A percentile compares a stretch with the other conserved stretches of the same genome.
Evolutionary conservation across 2,329 filamentous ascomycete genomes (phyloP).

Genomic region (Pseudohalonectria lignicola): DNA sequence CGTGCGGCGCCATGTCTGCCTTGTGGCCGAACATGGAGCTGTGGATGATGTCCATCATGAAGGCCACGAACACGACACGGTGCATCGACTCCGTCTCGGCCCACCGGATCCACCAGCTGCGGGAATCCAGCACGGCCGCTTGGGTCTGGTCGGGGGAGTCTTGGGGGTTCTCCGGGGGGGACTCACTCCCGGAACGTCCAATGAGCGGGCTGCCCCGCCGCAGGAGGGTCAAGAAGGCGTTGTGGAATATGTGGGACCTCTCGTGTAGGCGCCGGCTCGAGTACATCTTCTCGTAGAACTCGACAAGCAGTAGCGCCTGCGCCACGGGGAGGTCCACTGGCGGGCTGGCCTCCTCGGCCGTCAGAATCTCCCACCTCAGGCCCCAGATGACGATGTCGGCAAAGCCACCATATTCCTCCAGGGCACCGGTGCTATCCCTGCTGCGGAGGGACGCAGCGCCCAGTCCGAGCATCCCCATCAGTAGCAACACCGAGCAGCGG

Average conservation of each 20-base stretch:
- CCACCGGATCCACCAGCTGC: conserved; percentile 72
- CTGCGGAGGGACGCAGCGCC: conserved; percentile 71
- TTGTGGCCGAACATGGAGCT: conserved; percentile 88
- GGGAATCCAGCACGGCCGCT: conserved; percentile 24
- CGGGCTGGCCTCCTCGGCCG: conserved; percentile 69
- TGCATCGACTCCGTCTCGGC: conserved; percentile 81
- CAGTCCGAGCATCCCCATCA: conserved; percentile 75
- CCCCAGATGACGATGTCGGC: conserved; percentile 55
- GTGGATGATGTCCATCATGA: conserved; percentile 81
- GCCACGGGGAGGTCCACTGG: conserved; percentile 84
- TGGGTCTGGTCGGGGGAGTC: conserved; percentile 28
- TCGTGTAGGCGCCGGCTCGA: conserved; percentile 75
- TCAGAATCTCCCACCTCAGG: conserved; percentile 75
- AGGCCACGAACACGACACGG: conserved; percentile 77
- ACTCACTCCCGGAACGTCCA: conserved; percentile 67
- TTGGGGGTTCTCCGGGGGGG: conserved; percentile 56
- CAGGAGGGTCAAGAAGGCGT: conserved; percentile 75
- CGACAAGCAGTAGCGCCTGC: conserved; percentile 70
- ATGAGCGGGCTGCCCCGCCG: conserved; percentile 78
- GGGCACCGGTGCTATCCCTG: conserved; percentile 40
- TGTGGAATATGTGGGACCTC: conserved; percentile 81
- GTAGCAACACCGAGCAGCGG: conserved; percentile 63
- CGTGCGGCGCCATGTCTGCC: conserved; percentile 83
- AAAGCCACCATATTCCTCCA: conserved; percentile 32
- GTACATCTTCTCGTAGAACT: conserved; percentile 89